Conservation (phyloP, 805 yeast genomes). For the Candida sithepensis region DNA sequence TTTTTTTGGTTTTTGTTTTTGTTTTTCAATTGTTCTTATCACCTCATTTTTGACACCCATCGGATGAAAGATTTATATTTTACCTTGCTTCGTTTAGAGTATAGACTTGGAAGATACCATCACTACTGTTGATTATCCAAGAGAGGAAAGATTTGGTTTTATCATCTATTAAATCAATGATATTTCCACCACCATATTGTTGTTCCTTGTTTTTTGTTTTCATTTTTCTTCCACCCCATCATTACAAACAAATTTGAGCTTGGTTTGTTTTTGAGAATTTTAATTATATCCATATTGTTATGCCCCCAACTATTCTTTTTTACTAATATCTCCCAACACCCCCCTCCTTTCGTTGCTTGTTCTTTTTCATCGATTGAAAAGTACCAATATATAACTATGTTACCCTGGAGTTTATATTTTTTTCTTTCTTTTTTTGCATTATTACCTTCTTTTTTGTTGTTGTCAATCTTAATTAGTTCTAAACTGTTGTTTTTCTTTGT, state of each 20-base stretch:
- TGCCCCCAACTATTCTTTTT: neutral
- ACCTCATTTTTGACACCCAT: too few relatives aligned
- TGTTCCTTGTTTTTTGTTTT: neutral
- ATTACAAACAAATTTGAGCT: neutral
- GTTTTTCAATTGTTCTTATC: too few relatives aligned
- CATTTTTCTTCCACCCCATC: neutral
- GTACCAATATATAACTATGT: neutral
- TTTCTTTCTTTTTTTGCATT: neutral
- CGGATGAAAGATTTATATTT: neutral
- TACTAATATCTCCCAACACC: neutral
- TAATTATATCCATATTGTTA: neutral
- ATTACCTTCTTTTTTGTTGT: neutral
- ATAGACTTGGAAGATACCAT: neutral
- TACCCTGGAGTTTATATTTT: neutral
- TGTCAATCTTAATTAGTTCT: neutral
- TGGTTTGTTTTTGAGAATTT: neutral
- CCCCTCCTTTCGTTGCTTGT: neutral
- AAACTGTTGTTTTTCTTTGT: neutral
- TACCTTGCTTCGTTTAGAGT: neutral
- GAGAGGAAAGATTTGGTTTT: neutral
- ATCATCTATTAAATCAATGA: neutral
- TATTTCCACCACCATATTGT: too few relatives aligned
- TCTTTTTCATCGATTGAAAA: neutral
- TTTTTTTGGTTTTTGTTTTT: too few relatives aligned
- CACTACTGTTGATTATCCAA: too few relatives aligned